Conservation (phyloP, 1,284 basidiomycete genomes). For the Phlebopus sp. region DNA sequence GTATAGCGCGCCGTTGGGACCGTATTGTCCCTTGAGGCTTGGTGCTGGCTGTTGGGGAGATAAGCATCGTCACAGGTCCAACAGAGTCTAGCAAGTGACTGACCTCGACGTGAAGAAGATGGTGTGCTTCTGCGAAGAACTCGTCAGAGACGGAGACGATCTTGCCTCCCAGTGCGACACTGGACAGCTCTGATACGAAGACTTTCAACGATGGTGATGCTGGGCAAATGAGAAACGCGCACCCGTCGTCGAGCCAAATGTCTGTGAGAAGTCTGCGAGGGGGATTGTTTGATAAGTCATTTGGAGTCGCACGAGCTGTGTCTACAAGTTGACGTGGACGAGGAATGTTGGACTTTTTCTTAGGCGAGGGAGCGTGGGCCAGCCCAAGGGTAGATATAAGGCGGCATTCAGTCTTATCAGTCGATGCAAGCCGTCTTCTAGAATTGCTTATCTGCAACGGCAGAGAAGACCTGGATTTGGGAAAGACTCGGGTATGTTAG, state of each 20-base stretch:
- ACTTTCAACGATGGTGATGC: not conserved
- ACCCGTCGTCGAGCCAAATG: slow-evolving; percentile 65
- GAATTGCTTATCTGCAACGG: too few relatives aligned
- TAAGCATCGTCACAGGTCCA: slow-evolving; percentile 1
- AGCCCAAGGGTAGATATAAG: not conserved
- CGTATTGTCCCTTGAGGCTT: slow-evolving; percentile 90
- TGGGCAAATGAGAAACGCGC: slow-evolving; percentile 8
- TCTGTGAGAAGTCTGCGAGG: slow-evolving; percentile 27
- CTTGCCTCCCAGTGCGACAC: slow-evolving; percentile 77
- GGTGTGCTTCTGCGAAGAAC: slow-evolving; percentile 88
- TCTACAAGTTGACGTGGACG: not conserved
- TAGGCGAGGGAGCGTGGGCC: not conserved
- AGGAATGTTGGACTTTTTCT: too few relatives aligned
- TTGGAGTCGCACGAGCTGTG: not conserved
- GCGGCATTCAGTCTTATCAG: not conserved
- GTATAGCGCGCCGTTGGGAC: slow-evolving; percentile 92
- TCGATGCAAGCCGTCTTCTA: not conserved
- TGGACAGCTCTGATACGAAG: slow-evolving; percentile 75
- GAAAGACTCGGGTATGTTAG: too few relatives aligned
- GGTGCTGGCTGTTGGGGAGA: slow-evolving; percentile 58
- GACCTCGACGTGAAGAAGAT: slow-evolving; percentile 83
- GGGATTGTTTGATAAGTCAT: slow-evolving; percentile 24
- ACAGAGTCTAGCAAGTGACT: slow-evolving; percentile 19
- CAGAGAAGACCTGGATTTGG: too few relatives aligned
- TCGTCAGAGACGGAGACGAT: slow-evolving; percentile 87